These are phyloP conservation scores for Xylaria bambusicola DNA, from an alignment of 495 filamentous ascomycete species.

Conservation along the genomic window DNA sequence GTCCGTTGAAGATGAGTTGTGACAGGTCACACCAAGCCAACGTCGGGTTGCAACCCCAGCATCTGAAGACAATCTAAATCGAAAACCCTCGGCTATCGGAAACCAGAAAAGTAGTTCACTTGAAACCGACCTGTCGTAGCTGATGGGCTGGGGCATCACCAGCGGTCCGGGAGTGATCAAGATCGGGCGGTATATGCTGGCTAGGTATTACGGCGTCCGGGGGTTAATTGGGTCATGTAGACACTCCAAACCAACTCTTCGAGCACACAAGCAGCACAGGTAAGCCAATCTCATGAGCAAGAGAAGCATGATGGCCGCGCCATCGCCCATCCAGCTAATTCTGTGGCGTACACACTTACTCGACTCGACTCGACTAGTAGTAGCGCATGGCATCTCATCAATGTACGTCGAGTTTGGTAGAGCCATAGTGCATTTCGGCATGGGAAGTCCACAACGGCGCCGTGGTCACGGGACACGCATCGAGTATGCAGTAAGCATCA, in stretches of 20 bases:
- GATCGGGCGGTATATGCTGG: constrained; percentile 3
- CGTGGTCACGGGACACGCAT: constrained; percentile 19
- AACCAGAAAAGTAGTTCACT: background rate
- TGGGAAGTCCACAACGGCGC: constrained; percentile 10
- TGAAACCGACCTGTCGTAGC: constrained; percentile 1
- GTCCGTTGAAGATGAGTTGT: background rate
- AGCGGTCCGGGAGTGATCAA: background rate
- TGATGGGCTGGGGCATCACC: background rate
- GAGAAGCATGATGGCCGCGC: too few relatives aligned
- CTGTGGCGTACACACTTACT: background rate
- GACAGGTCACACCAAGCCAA: background rate
- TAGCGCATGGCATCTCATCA: background rate
- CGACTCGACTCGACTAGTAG: background rate
- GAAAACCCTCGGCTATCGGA: constrained; percentile 12
- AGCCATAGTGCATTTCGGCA: background rate
- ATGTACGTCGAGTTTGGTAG: background rate
- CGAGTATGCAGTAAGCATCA: constrained; percentile 13
- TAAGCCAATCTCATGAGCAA: background rate
- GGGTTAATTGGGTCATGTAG: too few relatives aligned
- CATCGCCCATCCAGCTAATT: background rate
- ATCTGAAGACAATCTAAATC: background rate
- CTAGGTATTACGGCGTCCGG: background rate
- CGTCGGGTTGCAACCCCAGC: background rate
- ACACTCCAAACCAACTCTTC: too few relatives aligned
- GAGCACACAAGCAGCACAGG: too few relatives aligned